Evolutionary conservation across 352 stramenopile species (phyloP), one percentile per base, ranked within the genome.

Genomic region (Phytophthora brassicae): DNA sequence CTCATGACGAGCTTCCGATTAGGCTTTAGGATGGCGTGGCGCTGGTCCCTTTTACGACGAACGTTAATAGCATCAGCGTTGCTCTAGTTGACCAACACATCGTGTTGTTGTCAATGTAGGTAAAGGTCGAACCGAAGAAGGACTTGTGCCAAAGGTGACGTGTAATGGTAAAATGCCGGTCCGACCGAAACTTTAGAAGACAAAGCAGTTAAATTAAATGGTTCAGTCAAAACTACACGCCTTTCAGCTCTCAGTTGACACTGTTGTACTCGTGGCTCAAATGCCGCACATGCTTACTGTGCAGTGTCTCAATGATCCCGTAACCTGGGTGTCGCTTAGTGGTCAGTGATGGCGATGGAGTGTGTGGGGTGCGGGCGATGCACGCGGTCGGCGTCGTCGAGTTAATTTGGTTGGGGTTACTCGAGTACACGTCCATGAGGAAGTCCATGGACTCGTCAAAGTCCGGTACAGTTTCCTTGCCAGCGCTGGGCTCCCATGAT

Each of bases 391-490:
- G 66, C 6, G 66, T 74, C 28, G 43, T 24, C 24, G 45, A 53
- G 49, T 59, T 56, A 20, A 86, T 73, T 55, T 83, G 66, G 44
- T 57, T 74, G 9, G 81, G 81, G 53, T 86, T 72, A 35, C 66
- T 57, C 26, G 75, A 74, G 62, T 89, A 90, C 33, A 88, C 70
- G 64, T 83, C 59, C 81, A 92, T 90, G 60, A 92, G 68, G 67
- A 90, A 92, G 64, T 90, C 84, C 81, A 92, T 90, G 38, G 79
- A 90, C 66, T 90, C 84, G 58, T 84, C 71, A 45, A 89, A 92
- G 61, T 88, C 71, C 1, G 76, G 79, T 13, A 76, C 68, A 2
- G 62, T 66, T 14, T 60, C 59, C 56, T 79, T 75, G 51, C 38
- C 48, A 20, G 9, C 35, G 36, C 50, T 54, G 29, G 44, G 51